Percentiles rank a stretch among this genome's conserved stretches.
phyloP scores from a whole-genome alignment of 2,329 filamentous ascomycete species.

The Diaporthe nobilis region DNA sequence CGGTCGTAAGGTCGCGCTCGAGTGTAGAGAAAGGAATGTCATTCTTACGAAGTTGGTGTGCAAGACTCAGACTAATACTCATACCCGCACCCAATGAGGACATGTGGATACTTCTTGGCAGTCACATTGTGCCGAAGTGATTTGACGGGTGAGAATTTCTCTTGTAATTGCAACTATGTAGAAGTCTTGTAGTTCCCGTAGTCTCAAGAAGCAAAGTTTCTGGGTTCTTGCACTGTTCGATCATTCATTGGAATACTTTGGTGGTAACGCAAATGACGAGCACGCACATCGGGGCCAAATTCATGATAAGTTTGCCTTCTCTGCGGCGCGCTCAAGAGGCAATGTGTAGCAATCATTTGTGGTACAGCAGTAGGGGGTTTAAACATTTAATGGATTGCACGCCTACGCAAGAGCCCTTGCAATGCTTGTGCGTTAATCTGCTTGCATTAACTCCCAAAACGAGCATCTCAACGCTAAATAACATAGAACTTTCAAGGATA shows the following conservation, averaged over 20 bases:
- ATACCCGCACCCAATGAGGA: background rate
- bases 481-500: too few species aligned
- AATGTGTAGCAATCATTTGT: too few species aligned
- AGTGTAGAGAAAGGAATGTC: background rate
- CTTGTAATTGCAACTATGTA: background rate
- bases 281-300: background rate
- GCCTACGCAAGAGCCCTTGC: too few species aligned
- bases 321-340: too few species aligned
- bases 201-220: background rate
- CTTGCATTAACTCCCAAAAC: too few species aligned
- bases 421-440: too few species aligned
- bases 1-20: background rate
- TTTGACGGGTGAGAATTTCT: background rate
- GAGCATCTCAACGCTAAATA: too few species aligned
- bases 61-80: background rate
- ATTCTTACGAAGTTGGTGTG: background rate
- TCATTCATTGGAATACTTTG: background rate
- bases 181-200: background rate
- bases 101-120: background rate
- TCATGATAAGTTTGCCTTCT: background rate
- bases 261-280: background rate
- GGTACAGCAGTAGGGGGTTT: too few species aligned
- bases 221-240: background rate
- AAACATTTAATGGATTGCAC: too few species aligned
- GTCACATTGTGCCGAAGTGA: background rate